Evolutionary conservation across 331 rosid species (phyloP).

Genomic region (Stylosanthes scabra): DNA sequence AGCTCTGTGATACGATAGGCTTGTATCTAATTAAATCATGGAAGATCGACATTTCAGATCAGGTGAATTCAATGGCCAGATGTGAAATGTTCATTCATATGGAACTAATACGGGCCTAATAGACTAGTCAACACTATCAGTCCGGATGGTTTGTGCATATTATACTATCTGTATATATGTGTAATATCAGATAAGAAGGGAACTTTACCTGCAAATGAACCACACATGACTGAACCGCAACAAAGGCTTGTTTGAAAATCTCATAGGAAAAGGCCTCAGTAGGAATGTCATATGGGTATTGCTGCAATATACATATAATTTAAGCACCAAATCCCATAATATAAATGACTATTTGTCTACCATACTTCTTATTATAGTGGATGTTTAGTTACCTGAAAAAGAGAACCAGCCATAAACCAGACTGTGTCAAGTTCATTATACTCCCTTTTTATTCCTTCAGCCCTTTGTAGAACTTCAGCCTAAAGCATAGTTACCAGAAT

Average conservation of each 20-base stretch:
- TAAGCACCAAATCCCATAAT: constrained; percentile 29
- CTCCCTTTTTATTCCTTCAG: constrained; percentile 93
- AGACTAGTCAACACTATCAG: constrained; percentile 11
- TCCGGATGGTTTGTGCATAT: constrained; percentile 8
- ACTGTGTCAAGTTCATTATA: constrained; percentile 97
- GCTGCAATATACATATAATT: constrained; percentile 61
- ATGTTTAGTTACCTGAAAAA: constrained; percentile 75
- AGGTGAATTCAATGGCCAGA: constrained; percentile 3
- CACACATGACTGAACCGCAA: constrained; percentile 97
- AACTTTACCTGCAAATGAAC: constrained; percentile 92
- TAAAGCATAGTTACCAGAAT: constrained; percentile 48
- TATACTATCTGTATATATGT: not conserved
- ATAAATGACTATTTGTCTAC: constrained; percentile 22
- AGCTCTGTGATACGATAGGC: not conserved
- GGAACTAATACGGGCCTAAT: no score
- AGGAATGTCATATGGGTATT: constrained; percentile 97
- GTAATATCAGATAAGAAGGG: constrained; percentile 20
- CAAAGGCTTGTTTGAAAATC: constrained; percentile 98
- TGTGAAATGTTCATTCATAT: constrained; percentile 1
- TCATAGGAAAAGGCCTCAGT: constrained; percentile 96
- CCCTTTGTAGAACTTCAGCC: constrained; percentile 85
- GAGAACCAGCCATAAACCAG: constrained; percentile 99
- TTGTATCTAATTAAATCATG: constrained; percentile 28
- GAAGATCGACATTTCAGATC: constrained; percentile 33
- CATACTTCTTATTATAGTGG: constrained; percentile 8